Evolutionary conservation across 768 basidiomycete species (phyloP).

Genomic region (Russula compacta): DNA sequence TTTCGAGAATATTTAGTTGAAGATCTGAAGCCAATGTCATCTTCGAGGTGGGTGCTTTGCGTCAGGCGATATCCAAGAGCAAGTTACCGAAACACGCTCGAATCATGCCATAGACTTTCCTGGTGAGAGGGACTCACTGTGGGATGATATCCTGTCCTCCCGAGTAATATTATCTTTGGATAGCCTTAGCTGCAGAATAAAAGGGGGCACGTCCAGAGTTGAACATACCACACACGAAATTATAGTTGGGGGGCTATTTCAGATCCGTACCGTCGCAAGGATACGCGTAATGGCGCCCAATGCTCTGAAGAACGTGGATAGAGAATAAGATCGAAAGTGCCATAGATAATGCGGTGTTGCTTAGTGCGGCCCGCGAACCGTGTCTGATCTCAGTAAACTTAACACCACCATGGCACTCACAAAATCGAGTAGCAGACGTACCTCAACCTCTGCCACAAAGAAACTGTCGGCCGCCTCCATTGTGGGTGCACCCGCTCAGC

Average conservation of each 20-base stretch:
- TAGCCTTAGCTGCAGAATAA: background rate
- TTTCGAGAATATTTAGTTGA: background rate
- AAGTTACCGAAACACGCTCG: background rate
- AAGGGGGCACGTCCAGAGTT: background rate
- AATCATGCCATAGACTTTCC: background rate
- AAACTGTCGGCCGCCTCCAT: constrained; percentile 4
- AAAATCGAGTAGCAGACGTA: background rate
- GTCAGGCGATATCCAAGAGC: background rate
- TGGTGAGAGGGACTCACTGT: background rate
- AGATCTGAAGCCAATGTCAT: background rate
- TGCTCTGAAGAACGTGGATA: background rate
- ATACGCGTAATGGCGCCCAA: background rate
- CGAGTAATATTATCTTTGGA: background rate
- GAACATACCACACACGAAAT: background rate
- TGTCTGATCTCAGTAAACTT: too few relatives aligned
- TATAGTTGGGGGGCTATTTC: background rate
- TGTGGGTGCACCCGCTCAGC: constrained; percentile 51
- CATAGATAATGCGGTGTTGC: background rate
- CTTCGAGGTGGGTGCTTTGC: background rate
- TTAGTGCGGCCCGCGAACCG: background rate
- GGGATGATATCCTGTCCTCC: background rate
- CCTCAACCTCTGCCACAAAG: background rate
- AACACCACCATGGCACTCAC: background rate
- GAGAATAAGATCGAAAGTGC: background rate
- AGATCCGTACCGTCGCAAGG: background rate